A percentile compares a stretch with the other conserved stretches of the same genome.
These are phyloP conservation scores for Diaporthe sp. DNA, from an alignment of 2,329 filamentous ascomycete genomes.

Conservation along the genomic window DNA sequence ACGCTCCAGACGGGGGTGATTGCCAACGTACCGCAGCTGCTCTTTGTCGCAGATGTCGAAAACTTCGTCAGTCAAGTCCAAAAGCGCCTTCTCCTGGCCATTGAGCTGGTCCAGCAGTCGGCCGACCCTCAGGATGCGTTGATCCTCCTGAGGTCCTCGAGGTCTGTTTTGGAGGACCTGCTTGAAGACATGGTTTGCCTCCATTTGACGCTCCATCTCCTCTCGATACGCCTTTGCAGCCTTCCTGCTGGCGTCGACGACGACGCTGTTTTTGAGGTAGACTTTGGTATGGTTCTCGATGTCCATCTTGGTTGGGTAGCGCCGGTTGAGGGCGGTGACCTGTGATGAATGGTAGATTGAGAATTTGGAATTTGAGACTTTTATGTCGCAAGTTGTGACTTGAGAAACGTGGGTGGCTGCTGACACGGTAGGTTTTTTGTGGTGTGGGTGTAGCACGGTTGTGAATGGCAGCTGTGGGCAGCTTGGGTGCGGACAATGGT, in stretches of 20 bases:
- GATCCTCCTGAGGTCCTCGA: neutral
- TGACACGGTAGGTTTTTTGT: neutral
- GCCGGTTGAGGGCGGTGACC: neutral
- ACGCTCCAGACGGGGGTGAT: neutral
- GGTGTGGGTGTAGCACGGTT: neutral
- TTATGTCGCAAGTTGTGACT: neutral
- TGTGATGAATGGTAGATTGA: neutral
- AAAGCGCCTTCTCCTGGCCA: constrained; percentile 1
- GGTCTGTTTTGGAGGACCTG: neutral
- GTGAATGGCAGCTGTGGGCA: neutral
- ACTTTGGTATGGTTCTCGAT: neutral
- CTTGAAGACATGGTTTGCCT: neutral
- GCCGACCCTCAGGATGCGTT: constrained; percentile 12
- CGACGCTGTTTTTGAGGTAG: neutral
- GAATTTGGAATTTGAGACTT: neutral
- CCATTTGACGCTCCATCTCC: neutral
- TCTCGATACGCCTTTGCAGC: neutral
- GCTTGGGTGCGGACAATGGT: neutral
- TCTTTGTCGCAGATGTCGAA: constrained; percentile 14
- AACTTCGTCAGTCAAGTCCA: neutral
- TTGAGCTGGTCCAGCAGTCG: constrained; percentile 5
- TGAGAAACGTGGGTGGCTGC: neutral
- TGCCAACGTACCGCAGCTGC: neutral
- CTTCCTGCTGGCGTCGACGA: constrained; percentile 4
- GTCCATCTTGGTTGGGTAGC: constrained; percentile 1